These are phyloP conservation scores for Beverwykella pulmonaria DNA, from an alignment of 495 filamentous ascomycete species.

Conservation along the genomic window DNA sequence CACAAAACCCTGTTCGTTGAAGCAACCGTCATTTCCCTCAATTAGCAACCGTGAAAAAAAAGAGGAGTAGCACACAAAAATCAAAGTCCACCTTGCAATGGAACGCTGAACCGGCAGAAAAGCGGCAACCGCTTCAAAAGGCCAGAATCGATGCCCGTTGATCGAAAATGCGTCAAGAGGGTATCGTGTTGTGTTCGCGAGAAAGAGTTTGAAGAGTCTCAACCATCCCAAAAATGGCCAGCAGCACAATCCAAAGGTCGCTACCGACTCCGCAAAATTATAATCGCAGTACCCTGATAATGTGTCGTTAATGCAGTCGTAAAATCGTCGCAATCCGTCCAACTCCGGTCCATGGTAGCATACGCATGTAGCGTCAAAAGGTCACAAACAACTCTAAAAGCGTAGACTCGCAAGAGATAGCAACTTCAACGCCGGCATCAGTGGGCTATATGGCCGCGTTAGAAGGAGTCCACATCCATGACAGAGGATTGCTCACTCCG, in stretches of 20 bases:
- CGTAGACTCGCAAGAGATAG: neutral
- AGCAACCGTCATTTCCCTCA: neutral
- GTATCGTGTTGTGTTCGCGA: neutral
- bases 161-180: neutral
- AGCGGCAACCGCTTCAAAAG: neutral
- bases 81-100: too few relatives aligned
- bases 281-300: constrained; percentile 11
- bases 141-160: neutral
- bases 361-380: neutral
- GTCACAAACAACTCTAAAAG: neutral
- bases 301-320: constrained; percentile 14
- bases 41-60: neutral
- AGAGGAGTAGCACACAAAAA: neutral
- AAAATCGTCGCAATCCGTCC: neutral
- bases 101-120: neutral
- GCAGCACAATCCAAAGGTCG: constrained; percentile 6
- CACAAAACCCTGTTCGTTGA: neutral
- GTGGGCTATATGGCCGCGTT: constrained; percentile 3
- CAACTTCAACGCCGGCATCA: neutral
- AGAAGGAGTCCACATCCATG: constrained; percentile 19
- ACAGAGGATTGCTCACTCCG: constrained; percentile 25
- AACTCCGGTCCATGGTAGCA: neutral
- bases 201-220: neutral
- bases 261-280: constrained; percentile 2
- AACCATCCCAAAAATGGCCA: neutral